phyloP scores from a whole-genome alignment of 768 basidiomycete species.

The Lactifluus subvellereus region DNA sequence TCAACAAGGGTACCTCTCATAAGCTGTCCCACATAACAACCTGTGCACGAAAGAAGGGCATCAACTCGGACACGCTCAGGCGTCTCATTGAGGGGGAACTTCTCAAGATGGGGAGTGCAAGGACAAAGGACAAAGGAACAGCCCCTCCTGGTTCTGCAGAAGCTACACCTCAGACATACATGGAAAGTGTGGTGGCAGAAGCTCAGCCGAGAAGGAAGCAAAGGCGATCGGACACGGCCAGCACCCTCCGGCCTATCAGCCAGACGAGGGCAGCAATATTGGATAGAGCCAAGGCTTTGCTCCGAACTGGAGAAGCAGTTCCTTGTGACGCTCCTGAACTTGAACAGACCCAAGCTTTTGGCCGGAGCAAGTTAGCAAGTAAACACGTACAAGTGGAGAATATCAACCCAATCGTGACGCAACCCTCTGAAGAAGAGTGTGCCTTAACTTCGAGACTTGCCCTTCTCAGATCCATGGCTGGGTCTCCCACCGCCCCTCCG shows the following conservation, averaged over 20 bases:
- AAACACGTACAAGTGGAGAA: not conserved
- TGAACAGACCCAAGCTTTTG: slow-evolving; percentile 26
- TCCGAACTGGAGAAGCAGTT: not conserved
- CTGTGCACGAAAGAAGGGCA: slow-evolving; percentile 58
- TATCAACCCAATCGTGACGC: not conserved
- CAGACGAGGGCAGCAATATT: slow-evolving; percentile 22
- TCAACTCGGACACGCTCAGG: slow-evolving; percentile 50
- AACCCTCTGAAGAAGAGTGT: slow-evolving; percentile 11
- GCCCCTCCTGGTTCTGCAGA: not conserved
- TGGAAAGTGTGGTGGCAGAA: slow-evolving; percentile 20
- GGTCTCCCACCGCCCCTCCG: not conserved
- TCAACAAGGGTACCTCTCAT: slow-evolving; percentile 53
- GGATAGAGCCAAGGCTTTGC: slow-evolving; percentile 23
- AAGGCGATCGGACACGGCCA: slow-evolving; percentile 4
- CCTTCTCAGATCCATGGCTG: slow-evolving; percentile 18
- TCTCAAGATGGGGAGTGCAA: not conserved
- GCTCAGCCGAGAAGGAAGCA: slow-evolving; percentile 17
- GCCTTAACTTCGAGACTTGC: slow-evolving; percentile 12
- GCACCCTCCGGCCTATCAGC: slow-evolving; percentile 16
- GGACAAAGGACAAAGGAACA: not conserved
- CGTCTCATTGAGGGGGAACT: slow-evolving; percentile 49
- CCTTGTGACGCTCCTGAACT: slow-evolving; percentile 9
- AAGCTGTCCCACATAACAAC: slow-evolving; percentile 62
- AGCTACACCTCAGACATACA: slow-evolving; percentile 11
- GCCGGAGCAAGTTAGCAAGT: slow-evolving; percentile 25